Conservation (phyloP, 352 stramenopile species). For the Globisporangium sylvaticum region DNA sequence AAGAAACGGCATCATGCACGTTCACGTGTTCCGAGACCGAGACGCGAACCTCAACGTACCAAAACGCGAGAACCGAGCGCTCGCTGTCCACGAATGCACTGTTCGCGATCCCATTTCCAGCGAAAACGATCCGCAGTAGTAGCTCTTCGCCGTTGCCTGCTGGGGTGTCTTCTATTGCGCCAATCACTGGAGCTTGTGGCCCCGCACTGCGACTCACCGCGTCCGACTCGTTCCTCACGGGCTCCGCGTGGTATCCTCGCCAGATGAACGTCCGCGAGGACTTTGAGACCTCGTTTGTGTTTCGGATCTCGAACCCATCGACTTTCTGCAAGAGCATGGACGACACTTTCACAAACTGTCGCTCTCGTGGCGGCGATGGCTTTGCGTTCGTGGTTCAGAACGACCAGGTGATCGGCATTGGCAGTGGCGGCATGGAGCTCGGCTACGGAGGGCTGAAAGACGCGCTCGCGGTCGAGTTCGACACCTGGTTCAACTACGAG, state of each 20-base stretch:
- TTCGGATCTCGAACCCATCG: conserved; percentile 83
- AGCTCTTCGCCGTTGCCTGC: conserved; percentile 9
- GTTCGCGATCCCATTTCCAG: conserved; percentile 33
- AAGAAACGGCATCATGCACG: conserved; percentile 25
- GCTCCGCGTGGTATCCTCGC: conserved; percentile 89
- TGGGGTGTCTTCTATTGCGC: conserved; percentile 19
- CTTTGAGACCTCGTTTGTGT: conserved; percentile 87
- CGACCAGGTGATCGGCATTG: conserved; percentile 56
- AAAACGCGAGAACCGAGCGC: conserved; percentile 32
- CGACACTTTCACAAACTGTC: conserved; percentile 80
- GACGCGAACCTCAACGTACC: conserved; percentile 27
- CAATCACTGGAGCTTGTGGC: conserved; percentile 51
- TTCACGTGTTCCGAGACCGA: conserved; percentile 46
- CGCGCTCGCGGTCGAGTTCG: conserved; percentile 88
- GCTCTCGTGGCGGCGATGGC: conserved; percentile 65
- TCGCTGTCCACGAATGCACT: conserved; percentile 42
- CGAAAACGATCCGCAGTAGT: conserved; percentile 37
- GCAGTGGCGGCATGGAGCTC: conserved; percentile 62
- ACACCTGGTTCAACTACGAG: conserved; percentile 91
- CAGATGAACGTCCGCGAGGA: conserved; percentile 88
- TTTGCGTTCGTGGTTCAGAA: conserved; percentile 88
- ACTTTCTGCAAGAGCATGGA: conserved; percentile 86
- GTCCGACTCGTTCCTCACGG: conserved; percentile 63
- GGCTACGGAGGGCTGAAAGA: conserved; percentile 88
- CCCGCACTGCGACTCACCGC: conserved; percentile 76